Evolutionary conservation across 2,329 filamentous ascomycete genomes (phyloP), one percentile per base, ranked within the genome.

Genomic region (Alternaria longipes): DNA sequence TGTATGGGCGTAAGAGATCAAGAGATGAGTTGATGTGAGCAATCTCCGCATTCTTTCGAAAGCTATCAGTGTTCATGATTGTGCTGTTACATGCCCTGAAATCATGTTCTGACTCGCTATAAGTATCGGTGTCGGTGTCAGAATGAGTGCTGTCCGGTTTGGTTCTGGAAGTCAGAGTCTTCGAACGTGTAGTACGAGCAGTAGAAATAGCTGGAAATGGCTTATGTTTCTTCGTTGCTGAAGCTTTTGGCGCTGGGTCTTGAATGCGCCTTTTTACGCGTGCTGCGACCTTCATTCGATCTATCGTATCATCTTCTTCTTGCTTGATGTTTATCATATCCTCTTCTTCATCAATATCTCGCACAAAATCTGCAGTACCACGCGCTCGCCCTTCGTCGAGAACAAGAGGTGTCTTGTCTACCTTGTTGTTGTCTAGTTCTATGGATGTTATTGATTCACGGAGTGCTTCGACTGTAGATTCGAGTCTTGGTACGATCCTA

Each of bases 1-100:
- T 26, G 34, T 59, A 59, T 7, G 49, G 49, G 24, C 32, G 41
- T 34, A 59, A 8, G 18, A 54, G 34, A 24, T 24, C 22, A 2
- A 54, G 49, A 6, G 56, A 26, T 16, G 28, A 16, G 24, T 34
- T 54, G 26, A 24, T 18, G n/a, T n/a, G 26, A 24, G n/a, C 1
- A 8, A 6, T 20, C 5, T 52, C 18, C 4, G 16, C 12, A 18
- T 18, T 38, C 40, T 42, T 42, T 8, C 8, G 40, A 42, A 16
- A 12, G 12, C 12, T 22, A 14, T 7, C 12, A 6, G 20, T 24
- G 40, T 24, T 24, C 14, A 5, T 24, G 20, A 20, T 24, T 5
- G 40, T 24, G 20, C 18, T 42, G 40, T 42, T 2, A 16, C 20
- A 7, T 14, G 11, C 5, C 14, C 8, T 42, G 6, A 0, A 42